A percentile compares a stretch with the other conserved stretches of the same genome.
Evolutionary conservation across 305 asterid species (phyloP).

Genomic region (Fraxinus albicans): DNA sequence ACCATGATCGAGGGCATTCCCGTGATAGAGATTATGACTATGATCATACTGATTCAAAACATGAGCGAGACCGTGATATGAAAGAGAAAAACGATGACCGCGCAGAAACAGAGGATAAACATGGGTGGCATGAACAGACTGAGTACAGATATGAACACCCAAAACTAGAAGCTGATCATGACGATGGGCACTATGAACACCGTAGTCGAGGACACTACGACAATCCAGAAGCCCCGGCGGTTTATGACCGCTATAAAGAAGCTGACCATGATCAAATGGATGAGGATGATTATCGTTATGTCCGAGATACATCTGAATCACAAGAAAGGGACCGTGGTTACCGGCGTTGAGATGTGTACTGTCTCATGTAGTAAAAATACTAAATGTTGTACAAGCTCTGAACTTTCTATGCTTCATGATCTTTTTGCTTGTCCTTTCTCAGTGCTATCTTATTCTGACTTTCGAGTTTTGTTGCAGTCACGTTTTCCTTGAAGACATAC

Average conservation of each 20-base stretch:
- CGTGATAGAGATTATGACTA: conserved; percentile 63
- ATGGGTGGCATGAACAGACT: conserved; percentile 52
- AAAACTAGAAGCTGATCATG: conserved; percentile 41
- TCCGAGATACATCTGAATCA: conserved; percentile 53
- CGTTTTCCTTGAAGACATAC: not conserved
- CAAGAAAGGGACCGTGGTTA: conserved; percentile 48
- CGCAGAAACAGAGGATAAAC: conserved; percentile 52
- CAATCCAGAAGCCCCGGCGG: conserved; percentile 46
- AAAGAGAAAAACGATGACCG: conserved; percentile 50
- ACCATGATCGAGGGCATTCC: conserved; percentile 63
- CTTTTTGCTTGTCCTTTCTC: not conserved
- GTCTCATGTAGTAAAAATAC: not conserved
- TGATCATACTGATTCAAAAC: conserved; percentile 56
- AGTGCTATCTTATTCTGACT: not conserved
- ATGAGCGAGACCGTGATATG: conserved; percentile 50
- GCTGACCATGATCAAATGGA: conserved; percentile 72
- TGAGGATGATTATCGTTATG: conserved; percentile 72
- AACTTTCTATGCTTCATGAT: not conserved
- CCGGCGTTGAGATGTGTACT: conserved; percentile 53
- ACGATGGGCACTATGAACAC: conserved; percentile 49
- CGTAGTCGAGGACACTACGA: not conserved
- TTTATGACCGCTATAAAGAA: conserved; percentile 64
- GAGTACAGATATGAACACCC: conserved; percentile 44
- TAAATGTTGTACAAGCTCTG: not conserved
- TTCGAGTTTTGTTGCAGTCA: not conserved